Base-by-base conservation (phyloP, 2,329 filamentous ascomycete species). In the Dryadomyces sulphureus region DNA sequence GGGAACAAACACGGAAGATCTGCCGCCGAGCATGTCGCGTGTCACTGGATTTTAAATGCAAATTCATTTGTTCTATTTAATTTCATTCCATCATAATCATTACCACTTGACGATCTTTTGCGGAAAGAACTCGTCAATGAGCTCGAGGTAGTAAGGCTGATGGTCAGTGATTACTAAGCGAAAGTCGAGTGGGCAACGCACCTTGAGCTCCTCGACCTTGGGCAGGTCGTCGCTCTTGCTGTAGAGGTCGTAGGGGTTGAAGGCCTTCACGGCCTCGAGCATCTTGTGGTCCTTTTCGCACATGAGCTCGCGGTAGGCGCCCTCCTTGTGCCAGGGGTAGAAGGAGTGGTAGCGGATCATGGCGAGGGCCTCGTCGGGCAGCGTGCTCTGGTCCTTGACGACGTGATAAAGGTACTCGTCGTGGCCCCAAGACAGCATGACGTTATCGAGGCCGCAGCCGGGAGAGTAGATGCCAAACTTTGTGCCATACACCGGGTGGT, bases 341-440 rank as follows among this genome's bases (percentile, higher is more conserved):
- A 94, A 94, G 6, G 80, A 86, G 66, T 94, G 88, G 65, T 93
- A 94, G 47, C 88, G 72, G 60, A 94, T 92, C 85, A 94, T 94
- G 50, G 87, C 88, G 11, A 94, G 72, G 0, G 82, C 84, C 71
- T 94, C 87, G 41, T 74, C 71, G 0, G 88, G 88, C 38, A 94
- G 71, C 0, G 69, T 81, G 42, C 75, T 81, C 69, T 94, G 87
- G 52, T 84, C 81, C 68, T 87, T 88, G 64, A 84, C 78, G 50
- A 94, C 80, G 57, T 87, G 80, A 69, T 94, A 94, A 41, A 90
- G 70, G 63, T 88, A 89, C 66, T 90, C 84, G 60, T 90, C 84
- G 61, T 90, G 84, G 40, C 88, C 88, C 87, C 88, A 94, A 53
- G 78, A 84, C 49, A 94, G 73, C 81, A 94, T 89, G 54, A 94